These are phyloP conservation scores for Raphanus sativus DNA, from an alignment of 345 rosid genomes.

Conservation along the genomic window DNA sequence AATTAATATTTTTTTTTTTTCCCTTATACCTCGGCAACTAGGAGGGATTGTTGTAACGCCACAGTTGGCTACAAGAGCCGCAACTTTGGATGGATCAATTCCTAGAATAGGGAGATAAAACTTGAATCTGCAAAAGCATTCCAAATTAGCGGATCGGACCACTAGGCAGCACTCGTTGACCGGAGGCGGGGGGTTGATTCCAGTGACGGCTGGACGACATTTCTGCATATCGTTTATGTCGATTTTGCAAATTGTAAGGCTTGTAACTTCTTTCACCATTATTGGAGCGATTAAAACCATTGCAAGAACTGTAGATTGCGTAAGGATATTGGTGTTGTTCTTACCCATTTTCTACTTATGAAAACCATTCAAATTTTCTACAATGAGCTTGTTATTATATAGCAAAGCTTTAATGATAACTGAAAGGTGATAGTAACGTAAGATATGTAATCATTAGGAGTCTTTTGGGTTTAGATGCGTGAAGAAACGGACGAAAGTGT, in stretches of 20 bases:
- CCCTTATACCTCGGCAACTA: conserved; percentile 36
- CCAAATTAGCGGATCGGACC: conserved; percentile 40
- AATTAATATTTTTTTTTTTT: neutral
- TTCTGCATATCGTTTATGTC: conserved; percentile 36
- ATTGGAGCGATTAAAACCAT: conserved; percentile 23
- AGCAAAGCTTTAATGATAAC: neutral
- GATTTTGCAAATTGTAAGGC: conserved; percentile 40
- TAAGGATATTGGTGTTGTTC: conserved; percentile 13
- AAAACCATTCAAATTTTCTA: neutral
- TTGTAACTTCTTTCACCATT: conserved; percentile 24
- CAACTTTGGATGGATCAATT: conserved; percentile 46
- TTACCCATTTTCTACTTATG: conserved; percentile 19
- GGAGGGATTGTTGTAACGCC: conserved; percentile 41
- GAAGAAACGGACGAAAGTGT: conserved; percentile 21
- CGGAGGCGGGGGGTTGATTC: conserved; percentile 48
- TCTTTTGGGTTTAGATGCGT: conserved; percentile 25
- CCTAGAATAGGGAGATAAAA: conserved; percentile 45
- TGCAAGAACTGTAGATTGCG: conserved; percentile 23
- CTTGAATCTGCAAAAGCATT: conserved; percentile 54
- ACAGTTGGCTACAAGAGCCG: conserved; percentile 50
- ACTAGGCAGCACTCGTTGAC: conserved; percentile 46
- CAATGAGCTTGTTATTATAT: conserved; percentile 13
- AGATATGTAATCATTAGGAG: conserved; percentile 3
- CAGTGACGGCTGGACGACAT: conserved; percentile 55
- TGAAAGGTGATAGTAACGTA: conserved; percentile 19